phyloP scores from a whole-genome alignment of 345 rosid species.

The Toxicodendron radicans region DNA sequence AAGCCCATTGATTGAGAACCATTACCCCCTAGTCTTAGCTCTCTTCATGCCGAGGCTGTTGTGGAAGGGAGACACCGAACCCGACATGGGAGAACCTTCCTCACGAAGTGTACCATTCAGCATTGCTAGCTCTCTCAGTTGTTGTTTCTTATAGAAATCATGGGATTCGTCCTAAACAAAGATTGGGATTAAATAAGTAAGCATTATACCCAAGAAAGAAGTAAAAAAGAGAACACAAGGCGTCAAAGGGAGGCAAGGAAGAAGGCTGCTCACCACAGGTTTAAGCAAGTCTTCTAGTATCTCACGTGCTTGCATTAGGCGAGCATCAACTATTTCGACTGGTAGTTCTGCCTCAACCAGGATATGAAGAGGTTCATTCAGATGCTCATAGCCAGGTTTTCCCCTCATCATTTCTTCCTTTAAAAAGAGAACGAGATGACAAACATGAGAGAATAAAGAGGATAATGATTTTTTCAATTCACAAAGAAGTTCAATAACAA shows the following conservation, averaged over 20 bases:
- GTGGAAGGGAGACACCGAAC: conserved; percentile 85
- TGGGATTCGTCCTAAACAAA: conserved; percentile 80
- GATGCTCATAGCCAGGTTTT: conserved; percentile 93
- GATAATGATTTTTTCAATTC: neutral
- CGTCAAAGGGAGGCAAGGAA: neutral
- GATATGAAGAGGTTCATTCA: conserved; percentile 92
- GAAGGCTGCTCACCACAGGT: conserved; percentile 64
- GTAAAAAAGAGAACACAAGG: neutral
- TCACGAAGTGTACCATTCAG: conserved; percentile 90
- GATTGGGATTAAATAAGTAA: neutral
- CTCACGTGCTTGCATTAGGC: conserved; percentile 89
- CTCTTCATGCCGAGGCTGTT: conserved; percentile 94
- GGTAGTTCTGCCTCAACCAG: conserved; percentile 95
- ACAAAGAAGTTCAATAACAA: neutral
- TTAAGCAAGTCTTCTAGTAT: conserved; percentile 89
- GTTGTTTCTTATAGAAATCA: conserved; percentile 94
- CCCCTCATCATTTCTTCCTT: conserved; percentile 98
- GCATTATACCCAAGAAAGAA: neutral
- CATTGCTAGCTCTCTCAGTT: conserved; percentile 90
- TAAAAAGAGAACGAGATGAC: conserved; percentile 11
- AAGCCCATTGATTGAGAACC: conserved; percentile 22
- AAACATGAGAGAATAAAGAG: neutral
- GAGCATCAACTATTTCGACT: conserved; percentile 83
- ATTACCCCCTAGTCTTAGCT: conserved; percentile 87
- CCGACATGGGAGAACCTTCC: conserved; percentile 93